A percentile compares a stretch with the other conserved stretches of the same genome.
These are phyloP conservation scores for Globisporangium cylindrosporum DNA, from an alignment of 352 stramenopile species.

Conservation along the genomic window DNA sequence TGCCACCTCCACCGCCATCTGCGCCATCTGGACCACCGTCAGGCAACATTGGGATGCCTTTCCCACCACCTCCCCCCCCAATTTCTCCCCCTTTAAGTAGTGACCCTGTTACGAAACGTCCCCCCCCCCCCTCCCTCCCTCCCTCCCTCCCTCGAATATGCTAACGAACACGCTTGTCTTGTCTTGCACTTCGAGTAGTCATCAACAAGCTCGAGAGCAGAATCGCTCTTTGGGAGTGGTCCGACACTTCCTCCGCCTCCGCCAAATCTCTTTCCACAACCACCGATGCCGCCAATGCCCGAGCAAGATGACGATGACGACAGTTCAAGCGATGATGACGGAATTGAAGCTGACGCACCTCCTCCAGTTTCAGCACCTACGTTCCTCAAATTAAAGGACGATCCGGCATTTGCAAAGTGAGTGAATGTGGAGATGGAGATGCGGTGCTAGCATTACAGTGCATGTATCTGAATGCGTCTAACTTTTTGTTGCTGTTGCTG, in stretches of 20 bases:
- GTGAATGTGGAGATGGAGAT: neutral
- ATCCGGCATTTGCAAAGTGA: conserved; percentile 73
- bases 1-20: conserved; percentile 29
- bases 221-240: conserved; percentile 50
- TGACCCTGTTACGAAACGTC: too few relatives aligned
- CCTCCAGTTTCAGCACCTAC: conserved; percentile 16
- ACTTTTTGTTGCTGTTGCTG: conserved; percentile 8
- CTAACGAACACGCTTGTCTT: neutral
- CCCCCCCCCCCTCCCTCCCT: too few relatives aligned
- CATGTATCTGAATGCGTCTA: neutral
- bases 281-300: conserved; percentile 29
- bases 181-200: conserved; percentile 14
- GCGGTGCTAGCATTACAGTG: neutral
- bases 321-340: conserved; percentile 59
- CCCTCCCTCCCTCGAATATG: neutral
- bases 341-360: conserved; percentile 31
- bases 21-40: conserved; percentile 24
- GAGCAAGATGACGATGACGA: conserved; percentile 42
- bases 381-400: conserved; percentile 79
- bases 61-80: conserved; percentile 37
- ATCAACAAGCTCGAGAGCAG: conserved; percentile 40
- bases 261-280: conserved; percentile 20
- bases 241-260: conserved; percentile 42
- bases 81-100: conserved; percentile 53
- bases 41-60: conserved; percentile 51